Percentiles rank a stretch among this genome's conserved stretches.
Conservation (phyloP, 495 filamentous ascomycete species). For the Penicillium parvum region DNA sequence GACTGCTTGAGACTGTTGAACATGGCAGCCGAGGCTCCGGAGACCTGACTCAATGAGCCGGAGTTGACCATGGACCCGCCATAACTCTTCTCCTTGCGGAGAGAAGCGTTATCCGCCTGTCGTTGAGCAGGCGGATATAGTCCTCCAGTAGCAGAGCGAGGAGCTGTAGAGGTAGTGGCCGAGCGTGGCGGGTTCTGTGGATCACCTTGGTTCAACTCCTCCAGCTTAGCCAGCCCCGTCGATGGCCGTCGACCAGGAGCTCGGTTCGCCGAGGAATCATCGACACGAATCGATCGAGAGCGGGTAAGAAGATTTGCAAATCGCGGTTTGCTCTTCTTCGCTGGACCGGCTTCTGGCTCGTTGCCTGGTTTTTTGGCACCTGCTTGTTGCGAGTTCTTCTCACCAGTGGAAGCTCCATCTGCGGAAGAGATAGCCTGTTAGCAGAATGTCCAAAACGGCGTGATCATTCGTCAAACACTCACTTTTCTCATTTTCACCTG, state of each 20-base stretch:
- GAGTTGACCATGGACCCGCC: slow-evolving; percentile 50
- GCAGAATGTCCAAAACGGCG: not conserved
- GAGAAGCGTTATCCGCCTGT: slow-evolving; percentile 30
- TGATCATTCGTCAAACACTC: slow-evolving; percentile 4
- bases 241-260: slow-evolving; percentile 40
- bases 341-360: slow-evolving; percentile 25
- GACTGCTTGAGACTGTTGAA: slow-evolving; percentile 69
- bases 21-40: slow-evolving; percentile 58
- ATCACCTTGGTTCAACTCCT: slow-evolving; percentile 32
- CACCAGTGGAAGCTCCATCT: slow-evolving; percentile 15
- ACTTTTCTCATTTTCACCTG: slow-evolving; percentile 33
- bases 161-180: slow-evolving; percentile 22
- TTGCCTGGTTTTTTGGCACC: slow-evolving; percentile 27
- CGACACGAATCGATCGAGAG: slow-evolving; percentile 61
- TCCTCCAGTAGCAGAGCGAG: not conserved
- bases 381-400: slow-evolving; percentile 23
- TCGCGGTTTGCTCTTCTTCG: slow-evolving; percentile 46
- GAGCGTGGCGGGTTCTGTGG: slow-evolving; percentile 42
- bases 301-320: slow-evolving; percentile 59
- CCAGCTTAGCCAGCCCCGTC: slow-evolving; percentile 38
- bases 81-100: slow-evolving; percentile 46
- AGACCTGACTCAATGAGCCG: slow-evolving; percentile 57
- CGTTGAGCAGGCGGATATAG: slow-evolving; percentile 51
- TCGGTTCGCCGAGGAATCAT: slow-evolving; percentile 38
- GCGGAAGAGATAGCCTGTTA: slow-evolving; percentile 8